These are phyloP conservation scores for Rhododendron ovatum DNA, from an alignment of 148 eudicot genomes.

Conservation along the genomic window DNA sequence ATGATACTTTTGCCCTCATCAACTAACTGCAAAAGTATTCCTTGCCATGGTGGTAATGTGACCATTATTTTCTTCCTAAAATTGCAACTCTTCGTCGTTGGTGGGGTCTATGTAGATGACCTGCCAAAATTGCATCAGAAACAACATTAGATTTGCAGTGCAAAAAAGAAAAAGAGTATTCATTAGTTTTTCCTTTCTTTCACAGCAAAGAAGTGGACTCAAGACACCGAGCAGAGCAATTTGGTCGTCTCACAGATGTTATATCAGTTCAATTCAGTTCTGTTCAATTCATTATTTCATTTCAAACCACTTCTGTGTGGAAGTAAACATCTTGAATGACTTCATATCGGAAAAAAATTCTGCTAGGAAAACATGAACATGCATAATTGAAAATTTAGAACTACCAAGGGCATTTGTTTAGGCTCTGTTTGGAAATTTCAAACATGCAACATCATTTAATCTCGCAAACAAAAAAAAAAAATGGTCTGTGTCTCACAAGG, in stretches of 20 bases:
- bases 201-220: neutral
- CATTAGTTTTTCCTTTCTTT: neutral
- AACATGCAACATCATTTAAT: too few relatives aligned
- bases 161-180: neutral
- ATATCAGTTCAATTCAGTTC: too few relatives aligned
- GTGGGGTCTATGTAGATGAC: constrained; percentile 75
- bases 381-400: neutral
- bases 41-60: constrained; percentile 66
- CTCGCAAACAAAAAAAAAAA: too few relatives aligned
- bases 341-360: neutral
- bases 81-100: constrained; percentile 41
- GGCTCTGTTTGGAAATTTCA: too few relatives aligned
- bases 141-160: neutral
- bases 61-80: constrained; percentile 52
- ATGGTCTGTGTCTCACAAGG: too few relatives aligned
- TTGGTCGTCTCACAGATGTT: neutral
- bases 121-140: constrained; percentile 25
- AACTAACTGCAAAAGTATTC: constrained; percentile 24
- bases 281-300: neutral
- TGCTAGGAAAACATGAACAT: too few relatives aligned
- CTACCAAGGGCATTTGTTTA: neutral
- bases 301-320: neutral
- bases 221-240: neutral
- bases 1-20: too few relatives aligned
- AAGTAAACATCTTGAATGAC: neutral